phyloP scores from a whole-genome alignment of 352 stramenopile genomes.

The Phytophthora pluvialis region DNA sequence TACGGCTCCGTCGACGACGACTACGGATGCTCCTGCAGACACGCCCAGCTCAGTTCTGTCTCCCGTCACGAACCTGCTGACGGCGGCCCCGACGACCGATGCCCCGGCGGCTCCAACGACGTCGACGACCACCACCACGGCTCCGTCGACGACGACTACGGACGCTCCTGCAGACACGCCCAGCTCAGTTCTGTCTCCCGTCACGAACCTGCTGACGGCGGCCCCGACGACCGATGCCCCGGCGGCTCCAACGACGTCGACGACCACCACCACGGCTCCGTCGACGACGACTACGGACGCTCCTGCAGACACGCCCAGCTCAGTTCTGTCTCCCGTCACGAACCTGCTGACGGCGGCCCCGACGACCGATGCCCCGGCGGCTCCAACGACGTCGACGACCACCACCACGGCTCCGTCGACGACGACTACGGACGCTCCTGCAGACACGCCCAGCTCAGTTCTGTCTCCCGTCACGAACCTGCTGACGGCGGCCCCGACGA shows the following conservation, averaged over 20 bases:
- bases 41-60: conserved; percentile 7
- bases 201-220: conserved; percentile 7
- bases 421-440: conserved; percentile 6
- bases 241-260: background rate
- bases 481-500: conserved; percentile 6
- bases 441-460: background rate
- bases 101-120: background rate
- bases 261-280: background rate
- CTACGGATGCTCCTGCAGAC: conserved; percentile 1
- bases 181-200: background rate
- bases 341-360: conserved; percentile 7
- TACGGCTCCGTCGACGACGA: conserved; percentile 6
- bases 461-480: conserved; percentile 6
- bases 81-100: conserved; percentile 1
- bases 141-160: conserved; percentile 4
- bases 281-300: conserved; percentile 7
- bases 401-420: conserved; percentile 4
- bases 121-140: background rate
- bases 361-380: background rate
- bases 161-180: conserved; percentile 6
- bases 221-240: conserved; percentile 4
- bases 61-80: conserved; percentile 8
- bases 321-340: background rate
- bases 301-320: conserved; percentile 1
- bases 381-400: background rate